Evolutionary conservation across 2,329 filamentous ascomycete species (phyloP).

Genomic region (Microascus cirrosus): DNA sequence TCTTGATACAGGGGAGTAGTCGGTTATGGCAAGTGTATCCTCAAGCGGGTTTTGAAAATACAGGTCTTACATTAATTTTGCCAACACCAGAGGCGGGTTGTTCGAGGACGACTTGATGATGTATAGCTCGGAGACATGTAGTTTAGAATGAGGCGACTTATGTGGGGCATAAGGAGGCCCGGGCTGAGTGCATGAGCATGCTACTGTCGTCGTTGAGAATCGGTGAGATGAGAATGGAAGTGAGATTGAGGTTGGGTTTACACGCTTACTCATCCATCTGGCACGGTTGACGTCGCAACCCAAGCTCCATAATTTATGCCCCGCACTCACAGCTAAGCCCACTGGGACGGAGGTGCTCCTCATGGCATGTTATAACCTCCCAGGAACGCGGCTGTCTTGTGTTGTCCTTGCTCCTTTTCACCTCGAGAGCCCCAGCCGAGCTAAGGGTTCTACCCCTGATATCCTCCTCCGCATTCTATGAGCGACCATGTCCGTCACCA

Average conservation of each 20-base stretch:
- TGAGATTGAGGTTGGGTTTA: neutral
- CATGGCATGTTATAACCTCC: neutral
- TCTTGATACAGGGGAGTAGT: neutral
- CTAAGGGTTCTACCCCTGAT: neutral
- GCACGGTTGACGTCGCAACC: neutral
- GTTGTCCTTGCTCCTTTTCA: neutral
- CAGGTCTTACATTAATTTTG: neutral
- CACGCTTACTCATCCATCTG: neutral
- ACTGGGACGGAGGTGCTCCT: neutral
- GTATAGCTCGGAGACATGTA: too few species aligned
- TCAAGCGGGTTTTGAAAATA: neutral
- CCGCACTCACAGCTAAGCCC: neutral
- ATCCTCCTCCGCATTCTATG: neutral
- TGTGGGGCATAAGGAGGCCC: too few species aligned
- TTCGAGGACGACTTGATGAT: too few species aligned
- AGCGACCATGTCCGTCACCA: constrained; percentile 34
- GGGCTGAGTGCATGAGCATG: neutral
- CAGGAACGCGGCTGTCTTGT: neutral
- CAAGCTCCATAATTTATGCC: neutral
- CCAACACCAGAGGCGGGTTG: too few species aligned
- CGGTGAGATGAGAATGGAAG: neutral
- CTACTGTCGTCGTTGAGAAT: neutral
- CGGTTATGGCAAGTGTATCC: neutral
- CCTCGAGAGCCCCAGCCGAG: neutral
- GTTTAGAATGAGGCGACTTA: too few species aligned